These are phyloP conservation scores for Axilococcus clingmanii DNA, from an alignment of 139 green algal species.

Conservation along the genomic window DNA sequence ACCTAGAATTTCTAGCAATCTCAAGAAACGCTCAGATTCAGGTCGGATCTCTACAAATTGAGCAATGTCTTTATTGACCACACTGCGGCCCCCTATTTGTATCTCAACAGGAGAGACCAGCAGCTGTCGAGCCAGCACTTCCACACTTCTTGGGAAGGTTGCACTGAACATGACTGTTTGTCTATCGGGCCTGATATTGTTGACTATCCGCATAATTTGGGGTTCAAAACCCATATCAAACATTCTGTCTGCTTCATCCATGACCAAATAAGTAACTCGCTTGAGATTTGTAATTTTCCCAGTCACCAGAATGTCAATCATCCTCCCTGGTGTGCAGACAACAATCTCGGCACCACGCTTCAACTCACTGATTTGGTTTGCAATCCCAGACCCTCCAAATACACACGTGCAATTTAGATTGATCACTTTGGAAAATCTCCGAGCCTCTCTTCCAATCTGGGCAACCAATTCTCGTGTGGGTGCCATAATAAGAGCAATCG, in stretches of 20 bases:
- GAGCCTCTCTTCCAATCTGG: conserved; percentile 74
- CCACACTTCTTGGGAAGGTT: conserved; percentile 86
- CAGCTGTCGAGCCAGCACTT: conserved; percentile 62
- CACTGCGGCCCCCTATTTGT: conserved; percentile 69
- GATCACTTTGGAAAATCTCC: conserved; percentile 56
- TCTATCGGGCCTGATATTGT: conserved; percentile 82
- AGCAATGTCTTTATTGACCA: conserved; percentile 93
- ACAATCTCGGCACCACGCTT: conserved; percentile 85
- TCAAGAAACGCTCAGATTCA: conserved; percentile 81
- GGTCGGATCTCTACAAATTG: conserved; percentile 88
- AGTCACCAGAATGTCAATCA: conserved; percentile 96
- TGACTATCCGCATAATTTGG: conserved; percentile 70
- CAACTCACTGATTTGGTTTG: conserved; percentile 87
- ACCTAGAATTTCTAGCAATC: conserved; percentile 89
- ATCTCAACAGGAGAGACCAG: conserved; percentile 72
- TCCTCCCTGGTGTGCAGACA: conserved; percentile 89
- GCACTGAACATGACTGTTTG: conserved; percentile 98
- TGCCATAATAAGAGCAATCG: conserved; percentile 87
- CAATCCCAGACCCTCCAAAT: conserved; percentile 85
- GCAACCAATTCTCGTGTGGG: conserved; percentile 91
- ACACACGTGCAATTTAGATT: conserved; percentile 60
- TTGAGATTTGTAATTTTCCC: conserved; percentile 94
- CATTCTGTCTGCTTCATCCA: conserved; percentile 98
- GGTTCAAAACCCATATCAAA: conserved; percentile 97
- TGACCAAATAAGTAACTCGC: conserved; percentile 91